Evolutionary conservation across 23 red algal genomes (phyloP).

Genomic region (Gracilaria gracilis): DNA sequence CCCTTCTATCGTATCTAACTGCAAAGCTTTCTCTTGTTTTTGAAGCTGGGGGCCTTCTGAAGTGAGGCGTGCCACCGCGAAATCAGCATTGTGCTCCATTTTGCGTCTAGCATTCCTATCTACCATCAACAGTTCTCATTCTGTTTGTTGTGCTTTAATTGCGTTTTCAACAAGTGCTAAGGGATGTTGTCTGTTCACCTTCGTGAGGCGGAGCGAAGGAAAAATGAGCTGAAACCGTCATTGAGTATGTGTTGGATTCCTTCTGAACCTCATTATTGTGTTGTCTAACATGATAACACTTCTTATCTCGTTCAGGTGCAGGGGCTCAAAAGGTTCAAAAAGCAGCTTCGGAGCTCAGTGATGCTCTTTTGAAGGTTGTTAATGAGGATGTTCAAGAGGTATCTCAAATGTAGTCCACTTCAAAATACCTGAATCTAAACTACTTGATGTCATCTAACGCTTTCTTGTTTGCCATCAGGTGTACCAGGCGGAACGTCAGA

Average conservation of each 20-base stretch:
- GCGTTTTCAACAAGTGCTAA: not conserved
- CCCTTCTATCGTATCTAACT: no score
- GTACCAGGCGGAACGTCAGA: constrained; percentile 61
- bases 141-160: not conserved
- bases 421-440: not conserved
- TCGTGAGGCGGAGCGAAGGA: constrained; percentile 21
- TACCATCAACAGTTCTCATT: not conserved
- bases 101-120: no score
- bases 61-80: no score
- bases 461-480: not conserved
- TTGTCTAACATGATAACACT: not conserved
- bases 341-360: constrained; percentile 40
- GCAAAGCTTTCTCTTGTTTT: no score
- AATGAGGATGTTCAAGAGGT: constrained; percentile 59
- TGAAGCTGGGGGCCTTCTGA: no score
- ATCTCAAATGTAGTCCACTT: not conserved
- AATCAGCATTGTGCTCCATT: no score
- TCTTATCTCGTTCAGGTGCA: not conserved
- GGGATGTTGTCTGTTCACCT: constrained; percentile 20
- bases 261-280: not conserved
- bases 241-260: not conserved
- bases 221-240: constrained; percentile 17
- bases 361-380: constrained; percentile 40
- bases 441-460: not conserved
- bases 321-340: constrained; percentile 30